These are phyloP conservation scores for Coniochaeta prunicola DNA, from an alignment of 2,329 filamentous ascomycete genomes.

Conservation along the genomic window DNA sequence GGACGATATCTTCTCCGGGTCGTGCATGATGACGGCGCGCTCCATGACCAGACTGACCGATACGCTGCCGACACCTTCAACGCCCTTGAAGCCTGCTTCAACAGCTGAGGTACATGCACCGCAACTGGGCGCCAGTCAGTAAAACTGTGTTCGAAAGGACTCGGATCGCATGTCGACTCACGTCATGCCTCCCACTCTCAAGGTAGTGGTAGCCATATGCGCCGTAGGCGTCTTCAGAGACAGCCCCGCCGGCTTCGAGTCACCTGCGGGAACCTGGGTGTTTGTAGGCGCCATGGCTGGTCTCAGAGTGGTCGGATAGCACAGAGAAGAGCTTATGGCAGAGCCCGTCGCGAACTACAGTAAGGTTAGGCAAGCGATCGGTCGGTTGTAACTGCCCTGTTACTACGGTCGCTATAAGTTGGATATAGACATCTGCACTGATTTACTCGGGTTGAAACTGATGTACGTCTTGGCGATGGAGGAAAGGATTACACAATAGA, in stretches of 20 bases:
- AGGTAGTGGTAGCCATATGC: conserved; percentile 81
- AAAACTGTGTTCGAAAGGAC: conserved; percentile 5
- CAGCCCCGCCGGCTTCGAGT: conserved; percentile 20
- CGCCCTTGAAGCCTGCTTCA: conserved; percentile 78
- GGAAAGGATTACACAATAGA: too few species aligned
- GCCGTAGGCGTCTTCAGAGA: conserved; percentile 33
- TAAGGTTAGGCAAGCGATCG: background rate
- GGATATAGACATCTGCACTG: background rate
- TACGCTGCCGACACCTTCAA: conserved; percentile 76
- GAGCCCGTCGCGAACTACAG: too few species aligned
- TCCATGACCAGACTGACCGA: conserved; percentile 94
- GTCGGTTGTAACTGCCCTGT: background rate
- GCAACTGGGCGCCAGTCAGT: conserved; percentile 50
- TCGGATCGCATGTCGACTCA: conserved; percentile 30
- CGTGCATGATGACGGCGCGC: conserved; percentile 88
- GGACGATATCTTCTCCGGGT: conserved; percentile 65
- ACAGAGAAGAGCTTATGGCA: background rate
- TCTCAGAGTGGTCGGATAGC: background rate
- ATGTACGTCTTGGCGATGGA: conserved; percentile 1
- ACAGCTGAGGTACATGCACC: conserved; percentile 94
- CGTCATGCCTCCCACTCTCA: conserved; percentile 86
- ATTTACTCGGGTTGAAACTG: background rate
- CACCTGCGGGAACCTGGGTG: conserved; percentile 38
- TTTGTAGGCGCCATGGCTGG: conserved; percentile 41
- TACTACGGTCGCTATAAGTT: background rate